Conservation (phyloP, 1,284 basidiomycete species). For the Tylopilus orsonianus region DNA sequence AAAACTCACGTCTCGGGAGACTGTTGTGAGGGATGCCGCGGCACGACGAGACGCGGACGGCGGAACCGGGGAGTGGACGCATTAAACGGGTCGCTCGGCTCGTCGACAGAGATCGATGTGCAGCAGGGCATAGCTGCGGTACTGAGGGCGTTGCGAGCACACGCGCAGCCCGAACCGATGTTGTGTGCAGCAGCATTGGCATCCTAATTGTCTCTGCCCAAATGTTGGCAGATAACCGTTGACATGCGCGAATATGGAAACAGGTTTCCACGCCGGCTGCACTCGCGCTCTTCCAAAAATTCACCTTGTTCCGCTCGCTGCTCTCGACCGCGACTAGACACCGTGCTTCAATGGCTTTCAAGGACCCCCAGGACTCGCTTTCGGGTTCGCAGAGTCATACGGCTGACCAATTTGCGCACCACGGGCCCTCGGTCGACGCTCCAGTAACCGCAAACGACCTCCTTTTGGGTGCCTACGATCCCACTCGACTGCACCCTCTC, state of each 20-base stretch:
- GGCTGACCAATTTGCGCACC: conserved; percentile 52
- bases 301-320: conserved; percentile 20
- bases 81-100: conserved; percentile 23
- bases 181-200: conserved; percentile 19
- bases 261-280: conserved; percentile 20
- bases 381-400: conserved; percentile 41
- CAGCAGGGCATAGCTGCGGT: conserved; percentile 26
- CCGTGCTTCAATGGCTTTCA: conserved; percentile 30
- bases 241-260: conserved; percentile 12
- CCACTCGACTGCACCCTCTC: conserved; percentile 86
- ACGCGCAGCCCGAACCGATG: conserved; percentile 24
- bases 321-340: conserved; percentile 18
- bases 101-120: conserved; percentile 21
- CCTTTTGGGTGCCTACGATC: conserved; percentile 83
- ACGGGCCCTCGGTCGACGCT: conserved; percentile 43
- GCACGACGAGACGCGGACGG: conserved; percentile 12
- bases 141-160: conserved; percentile 25
- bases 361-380: conserved; percentile 21
- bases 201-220: conserved; percentile 32
- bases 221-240: conserved; percentile 11
- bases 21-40: neutral
- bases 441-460: conserved; percentile 80
- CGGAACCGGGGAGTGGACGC: conserved; percentile 21
- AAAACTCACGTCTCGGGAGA: conserved; percentile 31
- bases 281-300: conserved; percentile 35